Percentiles rank a stretch among this genome's conserved stretches.
These are phyloP conservation scores for Zoysia pacifica DNA, from an alignment of 176 grass and related monocot genomes.

Conservation along the genomic window DNA sequence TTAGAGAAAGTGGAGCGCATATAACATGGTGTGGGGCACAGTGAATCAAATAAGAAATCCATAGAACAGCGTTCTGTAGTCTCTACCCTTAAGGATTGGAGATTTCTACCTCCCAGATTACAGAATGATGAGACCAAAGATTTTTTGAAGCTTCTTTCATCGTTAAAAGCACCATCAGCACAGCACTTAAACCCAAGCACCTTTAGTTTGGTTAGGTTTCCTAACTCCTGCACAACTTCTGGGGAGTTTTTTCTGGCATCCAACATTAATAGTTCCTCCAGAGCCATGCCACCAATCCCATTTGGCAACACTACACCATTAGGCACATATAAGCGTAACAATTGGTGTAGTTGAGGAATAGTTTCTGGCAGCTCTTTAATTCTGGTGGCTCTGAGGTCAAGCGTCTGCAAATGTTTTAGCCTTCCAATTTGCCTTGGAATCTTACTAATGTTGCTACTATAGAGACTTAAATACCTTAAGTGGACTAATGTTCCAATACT, in stretches of 20 bases:
- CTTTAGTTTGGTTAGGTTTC: constrained; percentile 36
- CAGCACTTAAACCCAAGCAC: constrained; percentile 15
- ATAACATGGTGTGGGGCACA: constrained; percentile 5
- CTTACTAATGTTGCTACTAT: constrained; percentile 5
- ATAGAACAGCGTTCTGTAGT: constrained; percentile 1
- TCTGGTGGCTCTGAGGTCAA: constrained; percentile 12
- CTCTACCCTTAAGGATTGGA: constrained; percentile 6
- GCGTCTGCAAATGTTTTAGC: constrained; percentile 30
- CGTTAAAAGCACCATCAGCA: neutral
- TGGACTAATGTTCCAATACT: constrained; percentile 40
- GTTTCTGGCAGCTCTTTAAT: constrained; percentile 31
- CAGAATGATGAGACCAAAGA: constrained; percentile 22
- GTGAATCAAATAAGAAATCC: constrained; percentile 37
- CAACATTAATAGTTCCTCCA: constrained; percentile 27
- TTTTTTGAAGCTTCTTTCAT: constrained; percentile 14
- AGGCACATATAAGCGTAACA: constrained; percentile 20
- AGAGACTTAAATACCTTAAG: constrained; percentile 34
- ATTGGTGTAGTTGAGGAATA: constrained; percentile 18
- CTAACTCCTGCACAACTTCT: constrained; percentile 18
- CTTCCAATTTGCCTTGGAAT: constrained; percentile 26
- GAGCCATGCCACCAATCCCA: constrained; percentile 35
- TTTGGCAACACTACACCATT: constrained; percentile 5
- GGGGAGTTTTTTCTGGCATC: constrained; percentile 6
- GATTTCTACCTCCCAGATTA: constrained; percentile 28
- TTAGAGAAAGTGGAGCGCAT: constrained; percentile 4